Conservation (phyloP, 805 yeast species). For the Cyberlindnera misumaiensis region DNA sequence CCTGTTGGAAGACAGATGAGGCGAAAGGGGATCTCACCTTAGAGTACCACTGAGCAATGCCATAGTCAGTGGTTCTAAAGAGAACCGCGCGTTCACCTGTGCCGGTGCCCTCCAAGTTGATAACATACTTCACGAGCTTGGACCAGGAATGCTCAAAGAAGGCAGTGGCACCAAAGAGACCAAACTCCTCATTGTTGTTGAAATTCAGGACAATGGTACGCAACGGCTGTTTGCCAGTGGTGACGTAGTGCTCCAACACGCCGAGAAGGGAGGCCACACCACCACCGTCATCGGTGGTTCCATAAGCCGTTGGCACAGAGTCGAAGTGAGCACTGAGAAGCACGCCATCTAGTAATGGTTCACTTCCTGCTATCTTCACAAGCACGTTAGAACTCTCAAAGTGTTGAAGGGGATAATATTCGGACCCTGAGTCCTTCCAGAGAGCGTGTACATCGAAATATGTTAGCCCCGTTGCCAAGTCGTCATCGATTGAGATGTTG, state of each 20-base stretch:
- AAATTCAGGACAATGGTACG: conserved; percentile 77
- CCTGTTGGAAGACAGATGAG: conserved; percentile 76
- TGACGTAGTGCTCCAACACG: conserved; percentile 43
- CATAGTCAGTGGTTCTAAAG: conserved; percentile 78
- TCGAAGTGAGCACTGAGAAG: conserved; percentile 83
- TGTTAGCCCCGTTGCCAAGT: conserved; percentile 30
- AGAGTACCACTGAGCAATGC: conserved; percentile 51
- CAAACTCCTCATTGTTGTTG: conserved; percentile 87
- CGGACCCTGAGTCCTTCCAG: conserved; percentile 32
- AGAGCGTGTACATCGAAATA: conserved; percentile 46
- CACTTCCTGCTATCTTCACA: conserved; percentile 63
- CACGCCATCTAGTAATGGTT: conserved; percentile 54
- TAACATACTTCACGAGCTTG: conserved; percentile 49
- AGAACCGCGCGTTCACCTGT: conserved; percentile 72
- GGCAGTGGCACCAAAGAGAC: conserved; percentile 72
- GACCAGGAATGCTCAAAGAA: conserved; percentile 73
- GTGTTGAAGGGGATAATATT: conserved; percentile 48
- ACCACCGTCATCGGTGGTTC: conserved; percentile 90
- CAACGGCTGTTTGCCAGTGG: conserved; percentile 42
- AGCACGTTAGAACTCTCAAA: conserved; percentile 79
- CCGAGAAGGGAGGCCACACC: conserved; percentile 81
- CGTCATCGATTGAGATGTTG: conserved; percentile 30
- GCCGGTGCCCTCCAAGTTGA: conserved; percentile 90
- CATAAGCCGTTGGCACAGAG: conserved; percentile 80
- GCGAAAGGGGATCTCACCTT: conserved; percentile 67